A percentile compares a stretch with the other conserved stretches of the same genome.
Conservation (phyloP, 1,284 basidiomycete genomes). For the Peniophora sp. region DNA sequence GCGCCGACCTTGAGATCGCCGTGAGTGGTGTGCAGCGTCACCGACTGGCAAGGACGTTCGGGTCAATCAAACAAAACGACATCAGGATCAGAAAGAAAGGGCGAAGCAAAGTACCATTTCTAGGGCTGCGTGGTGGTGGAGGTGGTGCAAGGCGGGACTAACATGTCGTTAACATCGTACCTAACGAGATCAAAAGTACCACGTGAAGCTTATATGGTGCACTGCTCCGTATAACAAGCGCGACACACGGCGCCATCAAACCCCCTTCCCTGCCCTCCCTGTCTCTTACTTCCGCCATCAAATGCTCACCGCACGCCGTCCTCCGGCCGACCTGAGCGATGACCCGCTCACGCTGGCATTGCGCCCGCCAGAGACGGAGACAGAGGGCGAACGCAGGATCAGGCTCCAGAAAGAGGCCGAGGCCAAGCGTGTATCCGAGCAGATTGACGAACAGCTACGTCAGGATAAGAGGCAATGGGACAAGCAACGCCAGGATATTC, state of each 20-base stretch:
- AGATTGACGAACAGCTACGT: constrained; percentile 72
- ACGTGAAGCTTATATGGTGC: too few species aligned
- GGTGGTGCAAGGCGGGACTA: constrained; percentile 9
- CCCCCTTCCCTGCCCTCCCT: constrained; percentile 15
- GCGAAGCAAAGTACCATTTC: constrained; percentile 6
- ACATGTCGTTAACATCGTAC: too few species aligned
- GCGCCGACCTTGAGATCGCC: constrained; percentile 85
- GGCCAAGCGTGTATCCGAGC: constrained; percentile 65
- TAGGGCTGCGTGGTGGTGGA: constrained; percentile 3
- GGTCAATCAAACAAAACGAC: too few species aligned
- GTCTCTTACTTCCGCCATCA: constrained; percentile 25
- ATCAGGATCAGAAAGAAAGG: neutral
- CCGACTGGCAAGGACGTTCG: constrained; percentile 53
- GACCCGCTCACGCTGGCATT: constrained; percentile 67
- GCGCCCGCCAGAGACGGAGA: constrained; percentile 59
- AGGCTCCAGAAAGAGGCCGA: constrained; percentile 62
- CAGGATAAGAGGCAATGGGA: constrained; percentile 56
- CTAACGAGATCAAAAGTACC: too few species aligned
- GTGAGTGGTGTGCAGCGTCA: constrained; percentile 88
- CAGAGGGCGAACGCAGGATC: constrained; percentile 47
- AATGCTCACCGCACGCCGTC: constrained; percentile 18
- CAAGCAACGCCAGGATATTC: constrained; percentile 64
- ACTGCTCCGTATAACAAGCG: too few species aligned
- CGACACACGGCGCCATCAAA: constrained; percentile 5
- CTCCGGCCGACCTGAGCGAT: constrained; percentile 57